These are phyloP conservation scores for Trichosporon asahii DNA, from an alignment of 1,284 basidiomycete species.

Conservation along the genomic window DNA sequence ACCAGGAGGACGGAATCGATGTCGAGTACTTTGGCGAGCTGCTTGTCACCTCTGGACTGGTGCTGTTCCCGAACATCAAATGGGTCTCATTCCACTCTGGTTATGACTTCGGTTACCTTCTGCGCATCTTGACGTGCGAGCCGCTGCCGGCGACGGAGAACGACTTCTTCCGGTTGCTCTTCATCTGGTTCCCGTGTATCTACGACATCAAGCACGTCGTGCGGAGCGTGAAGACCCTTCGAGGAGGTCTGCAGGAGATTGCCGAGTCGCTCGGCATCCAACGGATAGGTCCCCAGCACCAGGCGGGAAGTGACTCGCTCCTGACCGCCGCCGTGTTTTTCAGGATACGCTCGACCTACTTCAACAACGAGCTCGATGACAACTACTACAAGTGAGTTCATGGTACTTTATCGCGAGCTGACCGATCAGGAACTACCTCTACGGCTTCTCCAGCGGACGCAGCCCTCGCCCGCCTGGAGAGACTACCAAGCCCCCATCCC, in stretches of 20 bases:
- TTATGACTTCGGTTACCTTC: constrained; percentile 98
- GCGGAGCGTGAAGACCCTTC: constrained; percentile 79
- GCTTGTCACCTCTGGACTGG: constrained; percentile 92
- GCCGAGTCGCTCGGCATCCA: constrained; percentile 84
- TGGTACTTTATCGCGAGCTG: not conserved
- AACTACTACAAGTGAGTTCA: constrained; percentile 51
- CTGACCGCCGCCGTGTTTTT: constrained; percentile 92
- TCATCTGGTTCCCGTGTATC: constrained; percentile 92
- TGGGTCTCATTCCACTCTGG: constrained; percentile 99
- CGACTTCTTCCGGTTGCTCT: constrained; percentile 82
- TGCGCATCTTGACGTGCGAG: constrained; percentile 86
- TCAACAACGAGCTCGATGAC: constrained; percentile 80
- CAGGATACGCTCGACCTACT: constrained; percentile 89
- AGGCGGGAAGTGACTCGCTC: constrained; percentile 92
- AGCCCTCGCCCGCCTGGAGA: constrained; percentile 19
- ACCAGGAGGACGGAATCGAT: constrained; percentile 86
- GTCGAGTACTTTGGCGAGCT: constrained; percentile 96
- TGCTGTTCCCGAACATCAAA: constrained; percentile 80
- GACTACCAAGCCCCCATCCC: constrained; percentile 24
- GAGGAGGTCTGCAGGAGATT: constrained; percentile 92
- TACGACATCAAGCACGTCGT: constrained; percentile 99
- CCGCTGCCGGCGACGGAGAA: constrained; percentile 86
- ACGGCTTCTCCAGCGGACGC: constrained; percentile 40
- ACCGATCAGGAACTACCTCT: constrained; percentile 45
- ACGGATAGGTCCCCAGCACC: constrained; percentile 88